These are phyloP conservation scores for Phaeomoniella chlamydospora DNA, from an alignment of 2,329 filamentous ascomycete genomes.

Conservation along the genomic window DNA sequence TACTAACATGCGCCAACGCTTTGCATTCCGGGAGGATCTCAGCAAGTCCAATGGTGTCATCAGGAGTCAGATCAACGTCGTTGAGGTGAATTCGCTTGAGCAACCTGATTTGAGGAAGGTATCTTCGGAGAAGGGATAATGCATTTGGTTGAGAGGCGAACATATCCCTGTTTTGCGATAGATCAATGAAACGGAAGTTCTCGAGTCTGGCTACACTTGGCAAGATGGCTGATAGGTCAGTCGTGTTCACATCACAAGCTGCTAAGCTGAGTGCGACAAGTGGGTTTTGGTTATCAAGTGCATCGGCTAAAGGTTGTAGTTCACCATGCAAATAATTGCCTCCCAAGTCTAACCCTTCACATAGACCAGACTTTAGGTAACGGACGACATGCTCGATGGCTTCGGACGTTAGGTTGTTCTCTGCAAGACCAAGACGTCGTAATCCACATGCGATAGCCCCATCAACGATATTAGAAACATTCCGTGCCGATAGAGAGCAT, in stretches of 20 bases:
- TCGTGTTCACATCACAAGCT: conserved; percentile 65
- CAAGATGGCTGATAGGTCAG: conserved; percentile 59
- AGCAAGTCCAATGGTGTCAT: conserved; percentile 79
- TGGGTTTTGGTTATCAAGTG: conserved; percentile 34
- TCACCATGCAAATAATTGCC: conserved; percentile 55
- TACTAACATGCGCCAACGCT: conserved; percentile 69
- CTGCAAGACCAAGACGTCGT: conserved; percentile 65
- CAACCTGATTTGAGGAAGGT: conserved; percentile 62
- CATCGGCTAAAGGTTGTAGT: conserved; percentile 32
- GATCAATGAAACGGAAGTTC: conserved; percentile 74
- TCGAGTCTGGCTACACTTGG: conserved; percentile 56
- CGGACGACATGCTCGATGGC: conserved; percentile 62
- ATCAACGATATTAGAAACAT: conserved; percentile 65
- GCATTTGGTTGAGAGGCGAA: conserved; percentile 64
- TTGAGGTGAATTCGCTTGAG: conserved; percentile 77
- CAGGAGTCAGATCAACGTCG: conserved; percentile 69
- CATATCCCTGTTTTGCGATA: conserved; percentile 76
- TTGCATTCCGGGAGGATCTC: conserved; percentile 79
- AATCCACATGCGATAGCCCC: conserved; percentile 67
- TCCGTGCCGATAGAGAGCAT: conserved; percentile 55
- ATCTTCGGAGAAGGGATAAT: conserved; percentile 61
- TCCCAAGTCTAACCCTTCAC: conserved; percentile 77
- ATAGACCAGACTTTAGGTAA: conserved; percentile 62
- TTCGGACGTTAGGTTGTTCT: conserved; percentile 61
- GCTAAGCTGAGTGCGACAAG: conserved; percentile 76